Base-by-base conservation (phyloP, 352 stramenopile genomes). In the Phytopythium cucurbitacearum region DNA sequence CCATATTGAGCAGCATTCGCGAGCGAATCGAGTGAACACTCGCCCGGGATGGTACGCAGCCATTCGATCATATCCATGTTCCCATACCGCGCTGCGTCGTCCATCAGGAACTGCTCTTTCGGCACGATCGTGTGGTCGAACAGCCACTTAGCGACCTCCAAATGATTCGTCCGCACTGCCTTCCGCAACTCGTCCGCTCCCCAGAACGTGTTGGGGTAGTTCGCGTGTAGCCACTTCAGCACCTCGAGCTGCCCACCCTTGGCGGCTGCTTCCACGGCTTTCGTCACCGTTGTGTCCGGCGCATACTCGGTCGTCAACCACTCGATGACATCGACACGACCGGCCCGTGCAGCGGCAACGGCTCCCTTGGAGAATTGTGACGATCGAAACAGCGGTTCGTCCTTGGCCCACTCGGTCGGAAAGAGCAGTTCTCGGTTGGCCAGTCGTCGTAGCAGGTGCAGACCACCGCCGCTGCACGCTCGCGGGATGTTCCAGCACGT, bases 121-220 rank as follows among this genome's bases (percentile, higher is more conserved):
- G 62, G 60, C 38, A 57, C 44, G 57, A 21, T 63, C 10, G 57
- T 64, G 47, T 72, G 56, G 40, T 48, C 46, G 36, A 75, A 56
- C 13, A 84, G 51, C 69, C 71, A 82, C 33, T 71, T 59, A 3
- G 67, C 65, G 7, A 61, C 65, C 7, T 47, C 34, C 40, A 82
- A 42, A 44, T 77, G 66, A 43, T 69, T 67, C n/a, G 59, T 37
- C 15, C 51, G 51, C 1, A 67, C 71, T 3, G 73, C 64, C 21
- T 59, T 32, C 46, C 62, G 56, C 57, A 78, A 53, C 44, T 73
- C 69, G 1, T 59, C 43, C 3, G 60, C 48, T 11, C 60, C 65
- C 65, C 63, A 75, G 37, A 56, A 63, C 28, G 61, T 58, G 9
- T 60, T 35, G 7, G 63, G 56, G 50, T 72, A 42, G 43, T 65